A percentile compares a stretch with the other conserved stretches of the same genome.
These are phyloP conservation scores for Maudiozyma pseudohumilis DNA, from an alignment of 805 yeast genomes.

Conservation along the genomic window DNA sequence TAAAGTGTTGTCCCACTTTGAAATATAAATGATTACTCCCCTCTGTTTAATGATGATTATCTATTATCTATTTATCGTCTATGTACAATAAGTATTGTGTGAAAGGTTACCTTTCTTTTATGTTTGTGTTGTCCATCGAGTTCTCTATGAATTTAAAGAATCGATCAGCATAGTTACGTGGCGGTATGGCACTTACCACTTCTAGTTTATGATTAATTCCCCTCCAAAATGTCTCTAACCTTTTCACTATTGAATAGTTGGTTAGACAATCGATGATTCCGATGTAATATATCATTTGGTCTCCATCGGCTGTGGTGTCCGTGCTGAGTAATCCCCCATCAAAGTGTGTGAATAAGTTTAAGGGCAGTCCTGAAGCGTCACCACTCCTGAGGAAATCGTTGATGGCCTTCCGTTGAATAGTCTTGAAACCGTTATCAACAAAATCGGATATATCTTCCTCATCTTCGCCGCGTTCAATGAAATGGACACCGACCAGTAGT, in stretches of 20 bases:
- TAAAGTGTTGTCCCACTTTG: no score
- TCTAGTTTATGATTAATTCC: conserved; percentile 55
- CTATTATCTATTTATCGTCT: no score
- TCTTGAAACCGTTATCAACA: conserved; percentile 4
- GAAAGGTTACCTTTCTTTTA: no score
- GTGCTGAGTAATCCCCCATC: conserved; percentile 78
- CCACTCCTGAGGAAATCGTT: conserved; percentile 6
- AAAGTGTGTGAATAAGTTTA: conserved; percentile 45
- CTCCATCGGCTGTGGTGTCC: conserved; percentile 38
- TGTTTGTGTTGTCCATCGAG: conserved; percentile 27
- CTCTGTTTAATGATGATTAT: no score
- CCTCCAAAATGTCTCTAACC: conserved; percentile 59
- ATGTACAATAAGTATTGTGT: no score
- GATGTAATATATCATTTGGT: conserved; percentile 65
- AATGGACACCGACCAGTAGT: conserved; percentile 77
- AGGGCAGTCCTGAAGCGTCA: neutral
- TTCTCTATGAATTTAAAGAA: conserved; percentile 57
- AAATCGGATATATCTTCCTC: conserved; percentile 17
- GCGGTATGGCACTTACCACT: conserved; percentile 81
- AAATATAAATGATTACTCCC: no score
- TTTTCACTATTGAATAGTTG: conserved; percentile 59
- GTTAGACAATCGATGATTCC: conserved; percentile 94
- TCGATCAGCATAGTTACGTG: conserved; percentile 79
- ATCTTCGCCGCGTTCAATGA: conserved; percentile 45
- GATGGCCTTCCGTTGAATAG: neutral